Evolutionary conservation across 2,329 filamentous ascomycete genomes (phyloP).

Genomic region (Aspergillus alliaceus): DNA sequence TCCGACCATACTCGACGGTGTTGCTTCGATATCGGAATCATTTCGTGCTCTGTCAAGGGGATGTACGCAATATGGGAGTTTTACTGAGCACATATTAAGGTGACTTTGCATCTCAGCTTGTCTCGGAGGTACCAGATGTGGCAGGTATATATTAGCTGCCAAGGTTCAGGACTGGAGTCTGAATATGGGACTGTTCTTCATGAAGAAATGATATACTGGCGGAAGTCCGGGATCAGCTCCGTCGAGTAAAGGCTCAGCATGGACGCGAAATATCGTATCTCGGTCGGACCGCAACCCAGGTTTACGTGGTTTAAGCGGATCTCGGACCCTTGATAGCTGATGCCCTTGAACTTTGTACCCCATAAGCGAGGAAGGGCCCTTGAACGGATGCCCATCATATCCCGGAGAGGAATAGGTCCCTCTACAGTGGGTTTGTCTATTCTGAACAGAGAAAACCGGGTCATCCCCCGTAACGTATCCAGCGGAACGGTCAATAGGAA

Average conservation of each 20-base stretch:
- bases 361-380: neutral
- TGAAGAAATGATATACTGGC: conserved; percentile 7
- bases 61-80: neutral
- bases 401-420: neutral
- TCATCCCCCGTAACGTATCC: conserved; percentile 2
- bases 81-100: neutral
- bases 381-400: conserved; percentile 1
- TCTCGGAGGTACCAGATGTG: neutral
- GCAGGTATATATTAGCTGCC: neutral
- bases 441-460: neutral
- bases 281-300: neutral
- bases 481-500: neutral
- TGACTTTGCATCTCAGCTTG: no score
- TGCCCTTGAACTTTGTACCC: neutral
- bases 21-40: neutral
- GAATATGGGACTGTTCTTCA: neutral
- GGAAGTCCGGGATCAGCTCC: neutral
- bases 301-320: neutral
- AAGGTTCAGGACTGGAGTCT: neutral
- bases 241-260: neutral
- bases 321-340: neutral
- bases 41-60: neutral
- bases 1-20: neutral
- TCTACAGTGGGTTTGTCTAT: neutral
- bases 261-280: neutral